These are phyloP conservation scores for Butyriboletus loyo DNA, from an alignment of 768 basidiomycete species.

Conservation along the genomic window DNA sequence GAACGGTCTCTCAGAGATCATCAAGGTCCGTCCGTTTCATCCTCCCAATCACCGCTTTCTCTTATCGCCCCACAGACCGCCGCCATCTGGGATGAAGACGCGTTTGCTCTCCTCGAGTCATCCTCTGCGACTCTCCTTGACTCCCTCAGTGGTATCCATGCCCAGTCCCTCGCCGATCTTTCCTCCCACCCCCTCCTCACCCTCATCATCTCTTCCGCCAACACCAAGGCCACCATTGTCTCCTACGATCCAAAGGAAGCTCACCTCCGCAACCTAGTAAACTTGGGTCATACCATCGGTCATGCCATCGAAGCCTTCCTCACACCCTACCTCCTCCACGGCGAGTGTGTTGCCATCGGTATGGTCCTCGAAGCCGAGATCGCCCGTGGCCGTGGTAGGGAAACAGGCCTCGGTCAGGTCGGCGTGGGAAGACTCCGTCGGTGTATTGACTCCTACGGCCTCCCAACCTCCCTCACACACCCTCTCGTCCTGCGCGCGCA, in stretches of 20 bases:
- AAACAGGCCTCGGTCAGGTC: slow-evolving; percentile 74
- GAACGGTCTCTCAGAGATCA: slow-evolving; percentile 98
- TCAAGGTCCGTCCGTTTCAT: slow-evolving; percentile 74
- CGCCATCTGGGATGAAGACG: slow-evolving; percentile 94
- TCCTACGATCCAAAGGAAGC: slow-evolving; percentile 96
- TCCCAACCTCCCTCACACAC: slow-evolving; percentile 80
- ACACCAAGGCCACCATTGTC: slow-evolving; percentile 95
- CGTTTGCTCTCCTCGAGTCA: slow-evolving; percentile 87
- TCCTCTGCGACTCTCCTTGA: slow-evolving; percentile 80
- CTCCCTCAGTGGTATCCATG: slow-evolving; percentile 64
- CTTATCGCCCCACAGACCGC: slow-evolving; percentile 65
- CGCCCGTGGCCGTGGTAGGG: slow-evolving; percentile 72
- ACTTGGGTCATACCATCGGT: slow-evolving; percentile 98
- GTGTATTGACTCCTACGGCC: slow-evolving; percentile 85
- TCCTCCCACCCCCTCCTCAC: slow-evolving; percentile 83
- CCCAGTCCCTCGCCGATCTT: slow-evolving; percentile 60
- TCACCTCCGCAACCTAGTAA: slow-evolving; percentile 95
- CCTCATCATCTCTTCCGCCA: slow-evolving; percentile 90
- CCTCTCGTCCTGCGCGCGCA: slow-evolving; percentile 53
- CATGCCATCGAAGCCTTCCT: slow-evolving; percentile 97
- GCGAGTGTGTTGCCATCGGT: slow-evolving; percentile 93
- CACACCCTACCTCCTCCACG: slow-evolving; percentile 91
- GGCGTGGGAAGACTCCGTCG: slow-evolving; percentile 87
- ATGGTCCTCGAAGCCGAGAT: slow-evolving; percentile 98
- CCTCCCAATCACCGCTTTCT: neutral